Evolutionary conservation across 331 rosid genomes (phyloP).

Genomic region (Malus hybrid): DNA sequence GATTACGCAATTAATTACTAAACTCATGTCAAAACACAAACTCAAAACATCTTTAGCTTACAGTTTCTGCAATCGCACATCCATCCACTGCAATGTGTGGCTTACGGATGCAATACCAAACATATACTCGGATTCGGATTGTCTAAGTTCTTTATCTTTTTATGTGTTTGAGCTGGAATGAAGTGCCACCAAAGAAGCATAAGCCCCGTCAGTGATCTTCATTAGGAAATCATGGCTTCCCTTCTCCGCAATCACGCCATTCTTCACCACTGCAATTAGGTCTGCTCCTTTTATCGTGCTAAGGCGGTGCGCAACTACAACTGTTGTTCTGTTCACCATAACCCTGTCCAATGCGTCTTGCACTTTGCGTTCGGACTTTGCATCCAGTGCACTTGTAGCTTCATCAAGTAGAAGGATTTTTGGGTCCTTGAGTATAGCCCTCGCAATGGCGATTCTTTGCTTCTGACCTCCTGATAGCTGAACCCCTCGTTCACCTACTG

Average conservation of each 20-base stretch:
- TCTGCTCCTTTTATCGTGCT: constrained; percentile 72
- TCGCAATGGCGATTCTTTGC: constrained; percentile 83
- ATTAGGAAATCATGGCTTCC: constrained; percentile 63
- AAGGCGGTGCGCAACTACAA: constrained; percentile 81
- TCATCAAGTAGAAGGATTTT: constrained; percentile 79
- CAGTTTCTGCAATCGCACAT: no score
- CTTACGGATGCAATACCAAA: background rate
- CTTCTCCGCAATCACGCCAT: constrained; percentile 62
- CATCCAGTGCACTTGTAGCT: constrained; percentile 92
- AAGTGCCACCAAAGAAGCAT: constrained; percentile 43
- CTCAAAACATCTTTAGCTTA: no score
- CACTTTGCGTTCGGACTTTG: constrained; percentile 70
- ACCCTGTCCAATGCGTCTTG: constrained; percentile 79
- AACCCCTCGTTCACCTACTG: constrained; percentile 81
- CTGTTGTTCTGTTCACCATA: constrained; percentile 66
- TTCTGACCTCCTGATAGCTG: constrained; percentile 90
- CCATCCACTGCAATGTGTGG: background rate
- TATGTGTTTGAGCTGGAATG: constrained; percentile 12
- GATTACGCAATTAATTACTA: no score
- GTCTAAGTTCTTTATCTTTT: background rate
- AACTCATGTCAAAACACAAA: no score
- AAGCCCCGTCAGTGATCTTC: constrained; percentile 33
- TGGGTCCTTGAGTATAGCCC: constrained; percentile 78
- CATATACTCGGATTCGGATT: no score
- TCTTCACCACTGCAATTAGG: constrained; percentile 59